Evolutionary conservation across 257 asterid genomes (phyloP).

Genomic region (Catharanthus roseus): DNA sequence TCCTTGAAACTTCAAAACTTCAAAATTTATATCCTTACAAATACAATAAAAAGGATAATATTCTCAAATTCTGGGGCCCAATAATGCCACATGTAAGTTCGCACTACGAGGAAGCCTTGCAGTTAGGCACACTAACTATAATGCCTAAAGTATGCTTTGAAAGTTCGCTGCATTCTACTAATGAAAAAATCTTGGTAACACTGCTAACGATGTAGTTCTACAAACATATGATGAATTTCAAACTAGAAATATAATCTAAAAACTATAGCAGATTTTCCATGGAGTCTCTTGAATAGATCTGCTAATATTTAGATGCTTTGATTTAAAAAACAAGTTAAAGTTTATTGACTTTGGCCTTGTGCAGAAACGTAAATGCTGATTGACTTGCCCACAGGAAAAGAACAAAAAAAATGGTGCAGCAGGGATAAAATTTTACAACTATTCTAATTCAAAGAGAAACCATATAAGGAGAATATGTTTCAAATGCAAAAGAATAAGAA

Average conservation of each 20-base stretch:
- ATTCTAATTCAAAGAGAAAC: no score
- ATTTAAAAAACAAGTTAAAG: background rate
- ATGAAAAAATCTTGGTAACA: background rate
- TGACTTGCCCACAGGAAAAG: no score
- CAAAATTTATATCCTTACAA: background rate
- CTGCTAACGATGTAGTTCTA: background rate
- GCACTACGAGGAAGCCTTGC: background rate
- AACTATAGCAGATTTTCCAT: background rate
- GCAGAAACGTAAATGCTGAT: no score
- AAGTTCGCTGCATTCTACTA: background rate
- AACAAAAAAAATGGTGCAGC: no score
- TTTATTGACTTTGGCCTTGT: no score
- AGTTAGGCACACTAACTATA: background rate
- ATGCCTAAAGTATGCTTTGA: background rate
- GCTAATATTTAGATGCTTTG: background rate
- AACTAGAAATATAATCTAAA: background rate
- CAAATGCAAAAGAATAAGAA: no score
- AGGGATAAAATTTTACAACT: no score
- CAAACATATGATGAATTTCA: background rate
- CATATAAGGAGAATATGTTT: no score
- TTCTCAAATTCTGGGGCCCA: background rate
- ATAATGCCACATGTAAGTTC: background rate
- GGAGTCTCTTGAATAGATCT: background rate
- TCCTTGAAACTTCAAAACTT: no score
- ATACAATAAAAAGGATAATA: background rate